phyloP scores from a whole-genome alignment of 257 asterid species.

The Leonotis leonurus region DNA sequence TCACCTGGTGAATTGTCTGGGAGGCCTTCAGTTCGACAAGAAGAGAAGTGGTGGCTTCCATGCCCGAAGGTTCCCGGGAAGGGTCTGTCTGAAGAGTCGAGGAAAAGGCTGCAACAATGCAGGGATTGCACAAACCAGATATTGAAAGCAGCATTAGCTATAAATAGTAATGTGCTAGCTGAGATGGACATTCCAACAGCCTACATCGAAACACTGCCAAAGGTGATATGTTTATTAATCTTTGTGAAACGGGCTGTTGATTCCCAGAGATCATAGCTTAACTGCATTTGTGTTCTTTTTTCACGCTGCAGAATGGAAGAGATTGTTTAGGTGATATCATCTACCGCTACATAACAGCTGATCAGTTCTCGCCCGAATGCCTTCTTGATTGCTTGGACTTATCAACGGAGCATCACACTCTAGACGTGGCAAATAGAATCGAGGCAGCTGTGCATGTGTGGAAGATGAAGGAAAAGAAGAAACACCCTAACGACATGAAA shows the following conservation, averaged over 20 bases:
- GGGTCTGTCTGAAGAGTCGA: slow-evolving; percentile 70
- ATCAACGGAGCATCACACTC: slow-evolving; percentile 77
- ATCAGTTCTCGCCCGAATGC: slow-evolving; percentile 54
- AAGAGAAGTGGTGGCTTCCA: slow-evolving; percentile 96
- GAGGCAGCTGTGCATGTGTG: slow-evolving; percentile 85
- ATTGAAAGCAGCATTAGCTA: slow-evolving; percentile 91
- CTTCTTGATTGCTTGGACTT: slow-evolving; percentile 54
- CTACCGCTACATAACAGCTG: slow-evolving; percentile 61
- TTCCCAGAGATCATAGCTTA: background rate
- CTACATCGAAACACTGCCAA: slow-evolving; percentile 73
- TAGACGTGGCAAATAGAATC: slow-evolving; percentile 74
- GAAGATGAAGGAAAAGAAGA: slow-evolving; percentile 62
- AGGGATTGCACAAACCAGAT: slow-evolving; percentile 96
- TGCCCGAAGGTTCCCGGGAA: slow-evolving; percentile 86
- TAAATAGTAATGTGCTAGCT: slow-evolving; percentile 73
- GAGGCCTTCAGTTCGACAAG: no score
- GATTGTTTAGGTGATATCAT: slow-evolving; percentile 74
- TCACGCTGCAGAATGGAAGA: slow-evolving; percentile 62
- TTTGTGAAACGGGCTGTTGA: background rate
- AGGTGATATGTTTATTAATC: slow-evolving; percentile 36
- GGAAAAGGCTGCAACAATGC: slow-evolving; percentile 87
- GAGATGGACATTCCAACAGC: slow-evolving; percentile 93
- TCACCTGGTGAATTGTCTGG: no score
- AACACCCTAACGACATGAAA: no score
- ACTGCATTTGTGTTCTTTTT: background rate